These are phyloP conservation scores for Ilex paraguariensis DNA, from an alignment of 305 asterid genomes.

Conservation along the genomic window DNA sequence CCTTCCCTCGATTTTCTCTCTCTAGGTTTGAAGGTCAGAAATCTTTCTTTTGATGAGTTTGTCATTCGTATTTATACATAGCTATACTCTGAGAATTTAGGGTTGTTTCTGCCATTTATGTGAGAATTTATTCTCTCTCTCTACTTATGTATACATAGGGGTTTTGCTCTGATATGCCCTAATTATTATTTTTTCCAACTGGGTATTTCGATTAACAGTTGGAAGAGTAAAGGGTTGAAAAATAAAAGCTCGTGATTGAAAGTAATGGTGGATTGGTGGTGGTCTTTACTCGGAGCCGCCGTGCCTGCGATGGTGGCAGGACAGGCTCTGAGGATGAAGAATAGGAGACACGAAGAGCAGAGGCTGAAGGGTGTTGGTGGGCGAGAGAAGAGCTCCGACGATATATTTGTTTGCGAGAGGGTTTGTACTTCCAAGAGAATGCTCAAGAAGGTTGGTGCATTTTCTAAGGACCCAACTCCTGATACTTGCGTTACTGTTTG, in stretches of 20 bases:
- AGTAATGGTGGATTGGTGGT: conserved; percentile 87
- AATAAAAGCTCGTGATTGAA: background rate
- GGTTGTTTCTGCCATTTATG: too few relatives aligned
- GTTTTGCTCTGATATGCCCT: too few relatives aligned
- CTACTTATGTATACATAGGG: too few relatives aligned
- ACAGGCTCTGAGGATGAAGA: conserved; percentile 74
- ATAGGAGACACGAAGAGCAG: conserved; percentile 69
- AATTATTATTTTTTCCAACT: too few relatives aligned
- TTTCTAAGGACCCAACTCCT: conserved; percentile 90
- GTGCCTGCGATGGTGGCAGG: conserved; percentile 76
- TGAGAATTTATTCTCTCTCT: too few relatives aligned
- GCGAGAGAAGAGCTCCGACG: conserved; percentile 79
- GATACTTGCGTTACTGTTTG: conserved; percentile 92
- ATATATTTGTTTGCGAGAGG: conserved; percentile 88
- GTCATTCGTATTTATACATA: background rate
- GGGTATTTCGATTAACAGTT: too few relatives aligned
- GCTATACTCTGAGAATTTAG: too few relatives aligned
- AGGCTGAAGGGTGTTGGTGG: conserved; percentile 67
- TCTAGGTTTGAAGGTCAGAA: background rate
- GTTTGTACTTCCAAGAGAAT: conserved; percentile 94
- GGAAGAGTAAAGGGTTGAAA: too few relatives aligned
- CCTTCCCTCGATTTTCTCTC: background rate
- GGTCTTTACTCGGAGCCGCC: conserved; percentile 81
- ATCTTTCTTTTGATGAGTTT: background rate
- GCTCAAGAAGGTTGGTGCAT: conserved; percentile 90